Conservation (phyloP, 495 filamentous ascomycete genomes). For the Alectoria sarmentosa region DNA sequence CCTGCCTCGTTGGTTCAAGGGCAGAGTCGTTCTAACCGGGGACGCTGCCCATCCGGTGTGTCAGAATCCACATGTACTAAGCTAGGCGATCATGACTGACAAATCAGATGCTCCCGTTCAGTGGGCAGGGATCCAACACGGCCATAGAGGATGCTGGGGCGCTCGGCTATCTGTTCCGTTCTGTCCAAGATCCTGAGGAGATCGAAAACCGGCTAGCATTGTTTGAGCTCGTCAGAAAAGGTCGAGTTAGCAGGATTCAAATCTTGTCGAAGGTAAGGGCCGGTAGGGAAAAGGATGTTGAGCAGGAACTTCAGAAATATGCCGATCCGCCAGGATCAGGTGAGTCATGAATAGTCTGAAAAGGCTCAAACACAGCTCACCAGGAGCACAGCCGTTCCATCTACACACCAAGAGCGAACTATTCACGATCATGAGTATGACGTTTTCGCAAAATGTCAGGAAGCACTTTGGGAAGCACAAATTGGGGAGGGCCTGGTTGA, state of each 20-base stretch:
- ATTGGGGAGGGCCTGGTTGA: neutral
- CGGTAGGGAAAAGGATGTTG: conserved; percentile 22
- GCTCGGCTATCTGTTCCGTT: conserved; percentile 19
- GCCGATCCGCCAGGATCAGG: conserved; percentile 23
- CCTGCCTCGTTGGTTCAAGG: conserved; percentile 32
- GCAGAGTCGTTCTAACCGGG: conserved; percentile 40
- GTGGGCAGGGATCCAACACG: conserved; percentile 36
- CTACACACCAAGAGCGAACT: neutral
- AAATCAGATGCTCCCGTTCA: conserved; percentile 39
- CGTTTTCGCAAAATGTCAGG: neutral
- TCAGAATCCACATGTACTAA: neutral
- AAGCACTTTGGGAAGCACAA: neutral
- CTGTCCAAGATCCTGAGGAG: conserved; percentile 1
- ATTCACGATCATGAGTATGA: neutral
- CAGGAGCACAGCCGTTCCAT: neutral
- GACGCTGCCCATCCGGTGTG: conserved; percentile 41
- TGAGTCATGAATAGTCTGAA: conserved; percentile 2
- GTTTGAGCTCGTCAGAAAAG: conserved; percentile 34
- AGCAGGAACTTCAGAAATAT: conserved; percentile 20
- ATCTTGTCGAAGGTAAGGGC: conserved; percentile 27
- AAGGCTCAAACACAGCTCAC: neutral
- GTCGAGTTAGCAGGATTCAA: conserved; percentile 35
- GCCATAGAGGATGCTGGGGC: conserved; percentile 39
- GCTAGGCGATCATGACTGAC: neutral
- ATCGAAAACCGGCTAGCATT: conserved; percentile 29